Evolutionary conservation across 257 asterid species (phyloP).

Genomic region (Rubia yunnanensis): DNA sequence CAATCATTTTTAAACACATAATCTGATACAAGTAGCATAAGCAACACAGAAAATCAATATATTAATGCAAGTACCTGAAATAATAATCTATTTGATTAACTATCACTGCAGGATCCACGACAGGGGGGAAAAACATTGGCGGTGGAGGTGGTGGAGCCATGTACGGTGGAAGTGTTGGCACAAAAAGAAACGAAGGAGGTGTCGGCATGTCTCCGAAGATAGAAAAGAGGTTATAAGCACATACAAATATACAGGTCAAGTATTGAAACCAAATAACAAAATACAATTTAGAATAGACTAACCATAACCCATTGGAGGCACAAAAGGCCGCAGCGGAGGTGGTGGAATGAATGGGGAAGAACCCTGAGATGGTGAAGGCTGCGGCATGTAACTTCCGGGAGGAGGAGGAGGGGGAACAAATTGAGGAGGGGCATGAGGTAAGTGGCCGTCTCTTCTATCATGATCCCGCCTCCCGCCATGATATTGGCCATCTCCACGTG

Average conservation of each 20-base stretch:
- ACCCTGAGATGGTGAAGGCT: conserved; percentile 58
- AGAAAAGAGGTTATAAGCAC: conserved; percentile 10
- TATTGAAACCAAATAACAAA: not conserved
- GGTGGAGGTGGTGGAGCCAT: conserved; percentile 36
- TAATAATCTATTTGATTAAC: conserved; percentile 71
- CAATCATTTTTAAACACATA: too few relatives aligned
- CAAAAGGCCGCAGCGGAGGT: conserved; percentile 43
- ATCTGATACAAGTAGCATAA: not conserved
- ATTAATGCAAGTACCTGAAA: too few relatives aligned
- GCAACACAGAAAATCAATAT: not conserved
- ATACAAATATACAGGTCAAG: not conserved
- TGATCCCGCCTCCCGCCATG: conserved; percentile 68
- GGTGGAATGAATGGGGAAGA: conserved; percentile 42
- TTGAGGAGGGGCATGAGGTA: conserved; percentile 44
- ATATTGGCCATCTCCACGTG: conserved; percentile 68
- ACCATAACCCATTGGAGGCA: conserved; percentile 60
- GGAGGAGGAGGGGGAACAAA: conserved; percentile 36
- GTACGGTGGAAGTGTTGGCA: conserved; percentile 41
- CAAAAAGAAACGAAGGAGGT: conserved; percentile 37
- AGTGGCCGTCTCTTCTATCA: conserved; percentile 68
- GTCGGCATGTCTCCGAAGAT: conserved; percentile 48
- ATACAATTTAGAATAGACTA: conserved; percentile 14
- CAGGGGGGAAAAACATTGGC: conserved; percentile 34
- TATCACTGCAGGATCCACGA: conserved; percentile 33
- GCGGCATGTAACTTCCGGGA: conserved; percentile 43